These are phyloP conservation scores for Lunasporangiospora selenospora DNA, from an alignment of 192 early-diverging fungal genomes.

Conservation along the genomic window DNA sequence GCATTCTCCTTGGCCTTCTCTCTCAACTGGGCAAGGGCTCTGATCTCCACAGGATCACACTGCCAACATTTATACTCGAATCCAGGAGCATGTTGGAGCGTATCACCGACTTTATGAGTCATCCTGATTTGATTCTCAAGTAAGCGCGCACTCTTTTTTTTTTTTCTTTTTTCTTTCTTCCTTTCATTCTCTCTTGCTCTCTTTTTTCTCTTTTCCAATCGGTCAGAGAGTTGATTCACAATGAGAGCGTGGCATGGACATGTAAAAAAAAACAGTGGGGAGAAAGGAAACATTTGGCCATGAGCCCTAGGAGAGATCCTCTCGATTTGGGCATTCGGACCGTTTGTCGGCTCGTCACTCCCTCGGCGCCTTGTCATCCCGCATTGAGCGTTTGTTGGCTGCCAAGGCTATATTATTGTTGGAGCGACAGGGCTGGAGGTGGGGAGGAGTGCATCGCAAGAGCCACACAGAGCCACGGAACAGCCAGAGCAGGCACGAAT, in stretches of 20 bases:
- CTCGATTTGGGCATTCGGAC: not conserved
- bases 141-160: conserved; percentile 40
- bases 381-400: too few relatives aligned
- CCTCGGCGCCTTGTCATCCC: too few relatives aligned
- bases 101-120: conserved; percentile 96
- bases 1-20: conserved; percentile 89
- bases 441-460: too few relatives aligned
- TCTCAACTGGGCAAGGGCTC: conserved; percentile 86
- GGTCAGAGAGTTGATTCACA: not conserved
- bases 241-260: not conserved
- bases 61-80: conserved; percentile 96
- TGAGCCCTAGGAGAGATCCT: not conserved
- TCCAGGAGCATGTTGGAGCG: conserved; percentile 93
- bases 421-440: too few relatives aligned
- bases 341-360: not conserved
- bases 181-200: not conserved
- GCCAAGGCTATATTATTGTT: too few relatives aligned
- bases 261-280: conserved; percentile 1
- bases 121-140: conserved; percentile 82
- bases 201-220: not conserved
- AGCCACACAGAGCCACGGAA: too few relatives aligned
- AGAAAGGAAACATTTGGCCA: not conserved
- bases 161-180: not conserved
- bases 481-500: too few relatives aligned
- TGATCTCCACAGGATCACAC: conserved; percentile 92